phyloP scores from a whole-genome alignment of 78 protist genomes.

The Acrasis kona region DNA sequence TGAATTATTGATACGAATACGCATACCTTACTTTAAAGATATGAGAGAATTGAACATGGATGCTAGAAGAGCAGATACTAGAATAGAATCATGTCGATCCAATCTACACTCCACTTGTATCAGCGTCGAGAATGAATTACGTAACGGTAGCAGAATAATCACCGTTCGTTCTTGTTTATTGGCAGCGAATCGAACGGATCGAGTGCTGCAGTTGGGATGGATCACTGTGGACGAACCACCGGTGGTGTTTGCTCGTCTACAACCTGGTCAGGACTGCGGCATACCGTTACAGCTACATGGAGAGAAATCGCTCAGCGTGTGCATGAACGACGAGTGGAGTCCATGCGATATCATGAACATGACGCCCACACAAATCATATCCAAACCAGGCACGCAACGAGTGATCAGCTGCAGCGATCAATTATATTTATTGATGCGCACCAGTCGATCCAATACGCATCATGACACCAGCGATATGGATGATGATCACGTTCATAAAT shows the following conservation, averaged over 20 bases:
- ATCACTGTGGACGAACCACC: background rate
- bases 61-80: too few species aligned
- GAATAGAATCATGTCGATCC: too few species aligned
- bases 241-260: background rate
- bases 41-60: too few species aligned
- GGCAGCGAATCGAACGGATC: background rate
- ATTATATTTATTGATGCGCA: too few species aligned
- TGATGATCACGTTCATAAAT: background rate
- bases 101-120: too few species aligned
- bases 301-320: background rate
- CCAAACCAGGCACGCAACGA: too few species aligned
- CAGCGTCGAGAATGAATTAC: background rate
- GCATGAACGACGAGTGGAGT: background rate
- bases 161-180: background rate
- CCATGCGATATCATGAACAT: too few species aligned
- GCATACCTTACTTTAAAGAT: too few species aligned
- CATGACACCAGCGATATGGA: background rate
- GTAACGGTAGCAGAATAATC: background rate
- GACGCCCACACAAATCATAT: too few species aligned
- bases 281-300: background rate
- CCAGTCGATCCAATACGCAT: background rate
- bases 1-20: too few species aligned
- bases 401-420: too few species aligned
- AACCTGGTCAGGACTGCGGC: background rate
- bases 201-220: background rate